Conservation (phyloP, 2,329 filamentous ascomycete genomes). For the Aspergillus persii region DNA sequence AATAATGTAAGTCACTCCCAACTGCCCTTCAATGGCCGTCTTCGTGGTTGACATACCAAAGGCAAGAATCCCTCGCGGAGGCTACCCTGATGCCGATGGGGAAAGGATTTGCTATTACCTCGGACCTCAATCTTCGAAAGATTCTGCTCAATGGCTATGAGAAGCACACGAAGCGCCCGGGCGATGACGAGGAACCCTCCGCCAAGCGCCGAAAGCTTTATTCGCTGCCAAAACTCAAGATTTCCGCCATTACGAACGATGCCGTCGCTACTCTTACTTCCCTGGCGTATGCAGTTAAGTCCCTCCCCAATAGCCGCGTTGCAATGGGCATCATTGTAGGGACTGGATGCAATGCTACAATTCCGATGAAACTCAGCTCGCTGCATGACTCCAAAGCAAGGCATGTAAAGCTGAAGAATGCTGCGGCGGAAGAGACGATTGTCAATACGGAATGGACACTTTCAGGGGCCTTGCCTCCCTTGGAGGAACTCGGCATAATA, state of each 20-base stretch:
- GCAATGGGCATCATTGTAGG: slow-evolving; percentile 79
- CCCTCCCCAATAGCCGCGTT: slow-evolving; percentile 60
- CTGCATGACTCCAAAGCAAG: slow-evolving; percentile 63
- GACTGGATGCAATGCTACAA: slow-evolving; percentile 77
- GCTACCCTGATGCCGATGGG: slow-evolving; percentile 58
- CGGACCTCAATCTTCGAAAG: slow-evolving; percentile 54
- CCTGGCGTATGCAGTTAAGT: slow-evolving; percentile 69
- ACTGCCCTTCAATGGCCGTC: not conserved
- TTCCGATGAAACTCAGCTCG: slow-evolving; percentile 63
- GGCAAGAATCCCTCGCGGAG: slow-evolving; percentile 54
- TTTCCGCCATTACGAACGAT: slow-evolving; percentile 78
- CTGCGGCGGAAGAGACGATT: slow-evolving; percentile 63
- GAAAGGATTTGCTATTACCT: slow-evolving; percentile 57
- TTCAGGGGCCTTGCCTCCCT: slow-evolving; percentile 67
- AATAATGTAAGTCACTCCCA: slow-evolving; percentile 42
- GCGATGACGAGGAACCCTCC: slow-evolving; percentile 41
- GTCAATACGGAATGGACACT: slow-evolving; percentile 87
- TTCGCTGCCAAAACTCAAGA: slow-evolving; percentile 63
- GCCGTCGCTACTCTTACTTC: slow-evolving; percentile 76
- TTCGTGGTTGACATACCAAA: slow-evolving; percentile 23
- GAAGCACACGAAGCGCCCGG: slow-evolving; percentile 46
- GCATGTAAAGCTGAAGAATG: slow-evolving; percentile 47
- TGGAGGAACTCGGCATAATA: slow-evolving; percentile 59
- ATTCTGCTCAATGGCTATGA: slow-evolving; percentile 55
- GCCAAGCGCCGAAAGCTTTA: slow-evolving; percentile 46